Base-by-base conservation (phyloP, 108 stramenopile genomes). In the Nannochloropsis gaditana region DNA sequence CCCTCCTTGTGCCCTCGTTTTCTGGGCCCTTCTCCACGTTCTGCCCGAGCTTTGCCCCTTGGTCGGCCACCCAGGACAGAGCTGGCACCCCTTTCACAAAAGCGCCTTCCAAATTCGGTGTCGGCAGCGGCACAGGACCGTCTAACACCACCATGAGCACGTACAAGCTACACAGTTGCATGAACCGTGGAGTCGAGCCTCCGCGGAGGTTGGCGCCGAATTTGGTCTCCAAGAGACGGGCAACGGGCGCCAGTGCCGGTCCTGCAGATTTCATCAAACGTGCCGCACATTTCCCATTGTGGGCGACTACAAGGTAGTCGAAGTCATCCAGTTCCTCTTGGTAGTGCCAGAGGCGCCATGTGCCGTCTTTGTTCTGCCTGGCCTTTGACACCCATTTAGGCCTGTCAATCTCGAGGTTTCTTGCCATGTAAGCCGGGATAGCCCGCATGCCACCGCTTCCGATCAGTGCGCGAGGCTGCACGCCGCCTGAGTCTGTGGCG, bases 281-380 rank as follows among this genome's bases (percentile, higher is more conserved):
- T n/a, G 80, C 80, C 5, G 80, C 80, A 41, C 80, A 81, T 41
- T 81, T 81, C 41, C 80, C 80, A 9, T 81, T 81, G 80, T 81
- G 80, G 21, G 80, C 80, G 41, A 81, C 31, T 11, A 81, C 80
- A 2, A 81, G 41, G 19, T 81, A 81, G 19, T 81, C 80, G 41
- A 81, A 81, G 19, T n/a, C 41, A 9, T 42, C 80, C 19, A 81
- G 80, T 42, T 21, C 21, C 80, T 81, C 80, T 42, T 81, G 80
- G 80, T 81, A 81, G 21, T 81, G 80, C 80, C 80, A 81, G 19
- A 81, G 19, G 31, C 31, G 21, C 80, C 80, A 21, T 4, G 41
- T 3, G 2, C 80, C 59, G n/a, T n/a, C 59, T 4, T 3, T 73
- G 59, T 8, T 8, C 41, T 41, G 21, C 31, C 41, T 81, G 5